A percentile compares a stretch with the other conserved stretches of the same genome.
Conservation (phyloP, 371 early-diverging fungal genomes). For the Basidiobolus meristosporus region DNA sequence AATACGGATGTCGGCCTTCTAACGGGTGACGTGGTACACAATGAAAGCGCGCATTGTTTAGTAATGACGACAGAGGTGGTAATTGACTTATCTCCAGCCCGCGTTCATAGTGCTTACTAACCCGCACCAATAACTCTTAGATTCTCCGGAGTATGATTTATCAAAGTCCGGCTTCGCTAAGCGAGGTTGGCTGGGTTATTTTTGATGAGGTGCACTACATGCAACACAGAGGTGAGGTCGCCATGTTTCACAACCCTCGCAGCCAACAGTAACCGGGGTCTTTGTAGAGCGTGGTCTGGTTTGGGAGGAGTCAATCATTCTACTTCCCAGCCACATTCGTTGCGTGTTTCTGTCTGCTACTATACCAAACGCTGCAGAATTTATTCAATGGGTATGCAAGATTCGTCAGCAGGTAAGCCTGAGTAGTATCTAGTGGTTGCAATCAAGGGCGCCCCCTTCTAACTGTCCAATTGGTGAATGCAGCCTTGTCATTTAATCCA, state of each 20-base stretch:
- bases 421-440: too few species aligned
- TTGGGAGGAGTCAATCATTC: slow-evolving; percentile 99
- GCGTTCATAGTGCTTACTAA: too few species aligned
- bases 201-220: slow-evolving; percentile 99
- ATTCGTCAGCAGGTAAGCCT: too few species aligned
- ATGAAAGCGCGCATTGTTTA: slow-evolving; percentile 89
- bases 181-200: slow-evolving; percentile 97
- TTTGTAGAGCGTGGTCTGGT: slow-evolving; percentile 83
- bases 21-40: slow-evolving; percentile 98
- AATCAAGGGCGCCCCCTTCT: too few species aligned
- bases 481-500: slow-evolving; percentile 95
- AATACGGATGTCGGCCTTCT: slow-evolving; percentile 95
- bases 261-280: too few species aligned
- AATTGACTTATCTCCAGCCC: too few species aligned
- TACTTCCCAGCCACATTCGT: slow-evolving; percentile 89
- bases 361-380: slow-evolving; percentile 95
- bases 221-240: too few species aligned
- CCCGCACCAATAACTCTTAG: too few species aligned
- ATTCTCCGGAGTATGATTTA: slow-evolving; percentile 97
- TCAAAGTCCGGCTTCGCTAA: slow-evolving; percentile 87
- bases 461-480: slow-evolving; percentile 62
- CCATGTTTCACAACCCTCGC: too few species aligned
- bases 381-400: slow-evolving; percentile 98
- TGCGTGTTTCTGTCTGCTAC: slow-evolving; percentile 95
- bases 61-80: slow-evolving; percentile 99